Evolutionary conservation across 2,329 filamentous ascomycete species (phyloP).

Genomic region (Talaromyces sp.): DNA sequence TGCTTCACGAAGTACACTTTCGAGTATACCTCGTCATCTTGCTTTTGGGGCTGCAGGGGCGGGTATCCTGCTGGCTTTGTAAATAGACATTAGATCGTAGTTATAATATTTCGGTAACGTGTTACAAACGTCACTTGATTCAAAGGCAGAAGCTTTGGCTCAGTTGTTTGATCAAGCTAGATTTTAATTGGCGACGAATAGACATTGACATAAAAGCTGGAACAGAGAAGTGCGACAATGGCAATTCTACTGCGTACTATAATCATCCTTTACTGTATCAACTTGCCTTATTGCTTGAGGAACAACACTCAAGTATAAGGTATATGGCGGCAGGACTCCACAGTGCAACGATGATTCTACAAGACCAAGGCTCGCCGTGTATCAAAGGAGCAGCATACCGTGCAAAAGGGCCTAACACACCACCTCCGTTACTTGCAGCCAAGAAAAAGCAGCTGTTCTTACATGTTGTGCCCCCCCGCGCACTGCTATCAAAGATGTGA

Average conservation of each 20-base stretch:
- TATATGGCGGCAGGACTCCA: background rate
- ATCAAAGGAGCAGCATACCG: background rate
- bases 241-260: background rate
- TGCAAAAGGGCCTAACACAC: slow-evolving; percentile 38
- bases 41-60: slow-evolving; percentile 7
- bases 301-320: background rate
- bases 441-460: slow-evolving; percentile 54
- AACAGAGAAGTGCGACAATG: background rate
- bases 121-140: background rate
- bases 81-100: background rate
- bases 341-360: background rate
- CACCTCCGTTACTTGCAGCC: slow-evolving; percentile 50
- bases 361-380: background rate
- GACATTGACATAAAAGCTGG: background rate
- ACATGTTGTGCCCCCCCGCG: slow-evolving; percentile 57
- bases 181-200: no score
- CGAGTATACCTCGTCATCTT: background rate
- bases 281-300: slow-evolving; percentile 5
- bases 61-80: slow-evolving; percentile 8
- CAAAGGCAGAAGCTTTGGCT: background rate
- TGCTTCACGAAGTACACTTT: background rate
- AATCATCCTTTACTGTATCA: slow-evolving; percentile 1
- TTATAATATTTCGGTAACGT: background rate
- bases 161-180: background rate
- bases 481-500: slow-evolving; percentile 56